Percentiles rank a stretch among this genome's conserved stretches.
These are phyloP conservation scores for Trichoderma cornu-damae DNA, from an alignment of 2,329 filamentous ascomycete genomes.

Conservation along the genomic window DNA sequence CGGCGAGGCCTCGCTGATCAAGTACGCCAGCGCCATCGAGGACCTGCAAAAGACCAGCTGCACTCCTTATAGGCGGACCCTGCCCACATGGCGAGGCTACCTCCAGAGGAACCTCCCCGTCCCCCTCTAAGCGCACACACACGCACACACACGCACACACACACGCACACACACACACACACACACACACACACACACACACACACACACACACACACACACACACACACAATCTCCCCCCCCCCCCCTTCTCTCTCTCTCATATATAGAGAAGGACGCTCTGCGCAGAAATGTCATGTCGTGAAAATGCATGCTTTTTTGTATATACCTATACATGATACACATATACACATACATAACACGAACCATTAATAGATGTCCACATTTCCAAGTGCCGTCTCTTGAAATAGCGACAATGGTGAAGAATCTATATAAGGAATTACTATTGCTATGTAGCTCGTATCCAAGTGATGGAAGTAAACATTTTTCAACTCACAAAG, in stretches of 20 bases:
- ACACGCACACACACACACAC: no score
- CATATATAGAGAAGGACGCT: neutral
- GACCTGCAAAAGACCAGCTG: conserved; percentile 45
- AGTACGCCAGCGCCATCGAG: conserved; percentile 59
- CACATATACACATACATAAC: conserved; percentile 12
- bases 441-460: no score
- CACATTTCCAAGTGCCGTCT: neutral
- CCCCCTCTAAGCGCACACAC: conserved; percentile 27
- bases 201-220: no score
- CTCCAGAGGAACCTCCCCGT: conserved; percentile 42
- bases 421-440: no score
- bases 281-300: neutral
- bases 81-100: conserved; percentile 51
- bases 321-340: conserved; percentile 14
- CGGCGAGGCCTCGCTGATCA: conserved; percentile 53
- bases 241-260: no score
- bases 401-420: no score
- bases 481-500: no score
- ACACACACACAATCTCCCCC: no score
- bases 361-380: neutral
- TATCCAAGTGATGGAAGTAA: no score
- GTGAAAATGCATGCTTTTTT: conserved; percentile 6
- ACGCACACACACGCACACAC: no score
- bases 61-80: conserved; percentile 43
- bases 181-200: no score